phyloP scores from a whole-genome alignment of 768 basidiomycete species.

The Erythrobasidium yunnanense region DNA sequence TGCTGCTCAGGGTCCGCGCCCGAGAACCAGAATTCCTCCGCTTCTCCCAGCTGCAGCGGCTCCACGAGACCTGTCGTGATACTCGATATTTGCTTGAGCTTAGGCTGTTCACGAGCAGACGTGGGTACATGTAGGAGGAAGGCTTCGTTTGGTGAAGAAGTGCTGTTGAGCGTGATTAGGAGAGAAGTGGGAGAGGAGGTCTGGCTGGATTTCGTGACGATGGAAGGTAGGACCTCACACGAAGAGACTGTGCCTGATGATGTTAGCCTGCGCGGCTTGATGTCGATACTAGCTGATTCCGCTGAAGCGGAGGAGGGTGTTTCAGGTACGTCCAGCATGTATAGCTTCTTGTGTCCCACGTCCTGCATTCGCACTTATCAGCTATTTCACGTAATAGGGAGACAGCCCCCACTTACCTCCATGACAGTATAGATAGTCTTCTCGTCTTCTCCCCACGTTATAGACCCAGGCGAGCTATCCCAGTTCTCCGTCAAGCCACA shows the following conservation, averaged over 20 bases:
- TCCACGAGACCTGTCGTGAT: constrained; percentile 54
- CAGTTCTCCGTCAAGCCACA: constrained; percentile 68
- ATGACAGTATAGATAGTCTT: constrained; percentile 52
- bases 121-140: constrained; percentile 50
- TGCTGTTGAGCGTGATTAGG: constrained; percentile 61
- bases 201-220: constrained; percentile 45
- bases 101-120: constrained; percentile 46
- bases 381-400: background rate
- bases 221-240: constrained; percentile 45
- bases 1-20: constrained; percentile 58
- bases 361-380: constrained; percentile 64
- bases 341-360: constrained; percentile 63
- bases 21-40: constrained; percentile 80
- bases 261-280: constrained; percentile 53
- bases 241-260: constrained; percentile 52
- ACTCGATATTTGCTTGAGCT: constrained; percentile 50
- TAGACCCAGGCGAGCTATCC: constrained; percentile 56
- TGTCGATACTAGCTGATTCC: background rate
- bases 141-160: constrained; percentile 69
- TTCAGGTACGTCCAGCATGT: constrained; percentile 48
- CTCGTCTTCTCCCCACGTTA: constrained; percentile 32
- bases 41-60: constrained; percentile 52
- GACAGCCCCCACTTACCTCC: constrained; percentile 45
- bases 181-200: background rate
- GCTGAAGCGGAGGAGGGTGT: constrained; percentile 5